Evolutionary conservation across 306 rosid genomes (phyloP).

Genomic region (Medicago arabica): DNA sequence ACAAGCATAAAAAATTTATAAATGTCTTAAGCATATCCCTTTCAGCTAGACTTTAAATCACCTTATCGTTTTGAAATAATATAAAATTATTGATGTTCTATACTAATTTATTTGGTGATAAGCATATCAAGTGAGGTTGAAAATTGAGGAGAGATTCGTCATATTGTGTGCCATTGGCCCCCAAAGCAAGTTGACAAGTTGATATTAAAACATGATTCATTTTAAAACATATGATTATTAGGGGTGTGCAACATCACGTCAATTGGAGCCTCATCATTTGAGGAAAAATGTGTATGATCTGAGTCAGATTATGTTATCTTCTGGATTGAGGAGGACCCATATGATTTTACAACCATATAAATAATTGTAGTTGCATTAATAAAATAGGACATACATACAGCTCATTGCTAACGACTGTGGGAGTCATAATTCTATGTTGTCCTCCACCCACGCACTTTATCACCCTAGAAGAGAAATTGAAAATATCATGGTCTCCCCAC

Average conservation of each 20-base stretch:
- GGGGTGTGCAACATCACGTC: not conserved
- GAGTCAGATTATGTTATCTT: slow-evolving; percentile 39
- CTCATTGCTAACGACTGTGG: not conserved
- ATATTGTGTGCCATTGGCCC: not conserved
- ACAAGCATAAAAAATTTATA: not conserved
- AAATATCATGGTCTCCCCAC: not conserved
- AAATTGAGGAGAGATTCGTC: not conserved
- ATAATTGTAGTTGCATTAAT: not conserved
- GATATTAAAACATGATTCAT: not conserved
- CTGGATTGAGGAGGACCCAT: not conserved
- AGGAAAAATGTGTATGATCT: slow-evolving; percentile 44
- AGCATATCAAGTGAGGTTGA: not conserved
- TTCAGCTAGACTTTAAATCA: not conserved
- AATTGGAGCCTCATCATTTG: not conserved
- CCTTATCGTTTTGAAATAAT: not conserved
- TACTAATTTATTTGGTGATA: not conserved
- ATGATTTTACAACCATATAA: not conserved
- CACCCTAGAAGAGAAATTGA: not conserved
- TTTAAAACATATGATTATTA: too few relatives aligned
- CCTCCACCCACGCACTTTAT: slow-evolving; percentile 13
- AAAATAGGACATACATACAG: not conserved
- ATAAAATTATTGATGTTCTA: not conserved
- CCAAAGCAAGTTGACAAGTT: not conserved
- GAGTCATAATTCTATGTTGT: not conserved
- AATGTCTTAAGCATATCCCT: not conserved